Percentiles rank a stretch among this genome's conserved stretches.
Evolutionary conservation across 352 stramenopile genomes (phyloP).

Genomic region (Pythium brachiatum): DNA sequence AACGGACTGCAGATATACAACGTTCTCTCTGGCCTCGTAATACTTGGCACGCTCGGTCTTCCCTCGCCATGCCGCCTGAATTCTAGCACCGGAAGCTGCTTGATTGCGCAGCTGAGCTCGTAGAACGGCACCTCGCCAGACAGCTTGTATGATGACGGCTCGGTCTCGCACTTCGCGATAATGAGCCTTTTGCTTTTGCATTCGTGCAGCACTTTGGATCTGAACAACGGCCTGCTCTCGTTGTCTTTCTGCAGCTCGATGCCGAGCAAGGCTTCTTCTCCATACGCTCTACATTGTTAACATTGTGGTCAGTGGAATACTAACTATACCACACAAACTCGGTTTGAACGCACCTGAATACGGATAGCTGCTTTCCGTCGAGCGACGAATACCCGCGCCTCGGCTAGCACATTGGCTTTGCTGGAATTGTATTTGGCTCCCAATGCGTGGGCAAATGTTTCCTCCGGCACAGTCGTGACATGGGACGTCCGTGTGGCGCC

Average conservation of each 20-base stretch:
- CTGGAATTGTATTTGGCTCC: constrained; percentile 46
- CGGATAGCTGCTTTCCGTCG: constrained; percentile 40
- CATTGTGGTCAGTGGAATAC: neutral
- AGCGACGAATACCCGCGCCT: constrained; percentile 45
- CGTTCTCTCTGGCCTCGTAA: constrained; percentile 19
- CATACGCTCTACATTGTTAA: constrained; percentile 19
- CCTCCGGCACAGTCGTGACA: constrained; percentile 36
- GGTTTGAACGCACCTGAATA: constrained; percentile 44
- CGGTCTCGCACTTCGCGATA: constrained; percentile 17
- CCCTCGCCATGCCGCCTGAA: constrained; percentile 31
- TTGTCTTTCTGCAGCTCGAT: constrained; percentile 9
- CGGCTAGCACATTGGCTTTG: constrained; percentile 43
- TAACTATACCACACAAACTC: neutral
- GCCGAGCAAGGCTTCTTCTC: constrained; percentile 15
- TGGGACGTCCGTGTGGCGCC: constrained; percentile 50
- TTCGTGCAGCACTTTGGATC: constrained; percentile 29
- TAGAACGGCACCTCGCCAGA: constrained; percentile 27
- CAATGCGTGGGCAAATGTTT: constrained; percentile 43
- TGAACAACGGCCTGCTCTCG: constrained; percentile 18
- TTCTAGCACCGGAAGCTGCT: constrained; percentile 17
- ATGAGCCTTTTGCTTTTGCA: constrained; percentile 20
- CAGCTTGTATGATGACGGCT: constrained; percentile 25
- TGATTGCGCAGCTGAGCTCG: constrained; percentile 12
- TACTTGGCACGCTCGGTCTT: constrained; percentile 23
- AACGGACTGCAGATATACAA: constrained; percentile 26